Conservation (phyloP, 345 rosid species). For the Populus ilicifolia region DNA sequence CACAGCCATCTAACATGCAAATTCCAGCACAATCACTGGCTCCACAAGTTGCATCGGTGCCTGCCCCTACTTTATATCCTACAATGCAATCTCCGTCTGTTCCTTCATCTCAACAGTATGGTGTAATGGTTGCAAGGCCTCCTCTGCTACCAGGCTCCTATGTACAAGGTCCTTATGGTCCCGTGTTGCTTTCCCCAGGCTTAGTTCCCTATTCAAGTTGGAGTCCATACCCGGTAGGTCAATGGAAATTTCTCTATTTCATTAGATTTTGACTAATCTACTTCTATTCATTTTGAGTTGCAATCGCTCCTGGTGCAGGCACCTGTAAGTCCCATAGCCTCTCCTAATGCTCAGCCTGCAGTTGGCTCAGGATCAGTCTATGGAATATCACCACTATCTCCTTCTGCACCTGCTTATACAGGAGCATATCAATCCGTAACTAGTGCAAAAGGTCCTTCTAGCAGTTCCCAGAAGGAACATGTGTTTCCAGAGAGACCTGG, state of each 20-base stretch:
- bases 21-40: constrained; percentile 47
- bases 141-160: constrained; percentile 64
- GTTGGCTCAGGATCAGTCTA: constrained; percentile 57
- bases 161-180: constrained; percentile 67
- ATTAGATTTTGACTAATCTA: neutral
- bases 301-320: constrained; percentile 34
- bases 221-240: constrained; percentile 69
- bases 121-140: constrained; percentile 70
- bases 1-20: constrained; percentile 51
- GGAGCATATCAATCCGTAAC: constrained; percentile 53
- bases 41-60: constrained; percentile 47
- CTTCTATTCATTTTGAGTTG: neutral
- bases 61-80: constrained; percentile 59
- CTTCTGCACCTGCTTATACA: constrained; percentile 57
- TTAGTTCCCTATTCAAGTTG: constrained; percentile 69
- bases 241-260: neutral
- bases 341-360: constrained; percentile 54
- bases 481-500: constrained; percentile 82
- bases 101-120: constrained; percentile 71
- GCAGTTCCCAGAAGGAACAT: constrained; percentile 53
- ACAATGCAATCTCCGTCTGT: constrained; percentile 52
- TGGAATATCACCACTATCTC: constrained; percentile 54
- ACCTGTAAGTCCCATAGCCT: constrained; percentile 49
- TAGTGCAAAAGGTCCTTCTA: constrained; percentile 46
- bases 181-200: constrained; percentile 62